These are phyloP conservation scores for Suhomyces sp. DNA, from an alignment of 805 yeast genomes.

Conservation along the genomic window DNA sequence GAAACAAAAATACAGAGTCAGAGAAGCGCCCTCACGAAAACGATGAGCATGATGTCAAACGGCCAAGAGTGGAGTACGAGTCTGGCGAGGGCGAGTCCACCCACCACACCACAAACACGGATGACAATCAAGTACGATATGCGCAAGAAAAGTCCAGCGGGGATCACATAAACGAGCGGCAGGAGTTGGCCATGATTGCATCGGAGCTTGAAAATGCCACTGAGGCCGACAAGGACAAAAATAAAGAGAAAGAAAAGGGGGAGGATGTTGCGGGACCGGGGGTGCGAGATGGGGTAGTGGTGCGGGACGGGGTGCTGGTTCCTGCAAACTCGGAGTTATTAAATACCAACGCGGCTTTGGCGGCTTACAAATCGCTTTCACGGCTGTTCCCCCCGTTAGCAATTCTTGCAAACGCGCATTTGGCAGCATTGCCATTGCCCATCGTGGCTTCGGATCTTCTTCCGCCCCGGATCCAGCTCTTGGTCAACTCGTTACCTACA, in stretches of 20 bases:
- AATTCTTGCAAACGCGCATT: slow-evolving; percentile 42
- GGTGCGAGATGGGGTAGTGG: slow-evolving; percentile 13
- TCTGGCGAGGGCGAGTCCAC: background rate
- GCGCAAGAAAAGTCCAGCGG: background rate
- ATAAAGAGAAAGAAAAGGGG: slow-evolving; percentile 1
- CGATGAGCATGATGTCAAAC: slow-evolving; percentile 1
- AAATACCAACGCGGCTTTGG: slow-evolving; percentile 38
- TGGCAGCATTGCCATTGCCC: slow-evolving; percentile 60
- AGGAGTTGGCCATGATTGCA: slow-evolving; percentile 30
- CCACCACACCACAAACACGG: background rate
- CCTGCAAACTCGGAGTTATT: slow-evolving; percentile 44
- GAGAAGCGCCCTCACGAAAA: background rate
- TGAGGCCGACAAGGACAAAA: slow-evolving; percentile 11
- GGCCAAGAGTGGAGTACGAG: slow-evolving; percentile 2
- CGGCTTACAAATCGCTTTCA: slow-evolving; percentile 42
- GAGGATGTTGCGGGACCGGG: slow-evolving; percentile 3
- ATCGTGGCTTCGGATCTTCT: slow-evolving; percentile 54
- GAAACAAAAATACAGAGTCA: background rate
- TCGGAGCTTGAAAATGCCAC: slow-evolving; percentile 33
- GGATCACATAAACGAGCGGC: slow-evolving; percentile 18
- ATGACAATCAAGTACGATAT: slow-evolving; percentile 2
- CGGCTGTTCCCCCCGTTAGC: slow-evolving; percentile 38
- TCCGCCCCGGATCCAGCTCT: slow-evolving; percentile 60
- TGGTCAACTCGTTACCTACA: slow-evolving; percentile 68
- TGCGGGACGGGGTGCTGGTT: slow-evolving; percentile 17